Base-by-base conservation (phyloP, 805 yeast genomes). In the Candida qinlingensis region DNA sequence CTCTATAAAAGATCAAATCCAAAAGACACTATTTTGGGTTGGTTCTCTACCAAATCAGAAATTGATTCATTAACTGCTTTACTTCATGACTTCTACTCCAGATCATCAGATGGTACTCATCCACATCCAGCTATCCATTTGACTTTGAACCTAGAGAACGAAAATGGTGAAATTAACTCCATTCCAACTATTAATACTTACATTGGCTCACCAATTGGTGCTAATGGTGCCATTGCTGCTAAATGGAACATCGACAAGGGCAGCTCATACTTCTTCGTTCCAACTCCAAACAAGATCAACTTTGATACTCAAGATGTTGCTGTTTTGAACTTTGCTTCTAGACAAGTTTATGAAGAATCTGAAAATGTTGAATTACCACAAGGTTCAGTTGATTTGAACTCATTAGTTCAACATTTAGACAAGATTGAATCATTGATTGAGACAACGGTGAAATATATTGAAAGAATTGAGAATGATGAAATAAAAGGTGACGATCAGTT, bases 51-150 rank as follows among this genome's bases (percentile, higher is more conserved):
- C 13, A 70, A 73, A 42, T 70, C 76, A 19, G 73, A 72, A 55
- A 76, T 87, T 54, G 91, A 86, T 68, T 75, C 80, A 47, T 78
- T 84, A 64, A 80, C 90, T 11, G 87, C 87, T 8, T 74, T 87
- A 55, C 81, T 88, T 60, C 96, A 88, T 64, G 92, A 84, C 60
- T 84, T 87, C 62, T 88, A 84, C 70, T 72, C 81, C 37, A 81
- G 83, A 59, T 84, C 87, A 49, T 68, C 75, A 13, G 85, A 80
- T 60, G 80, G 89, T 51, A 81, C 89, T 4, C 77, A 63, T 62
- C 94, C 95, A 29, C 73, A 76, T 65, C 88, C 92, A 26, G 90
- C 94, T 42, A 76, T 89, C 53, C 89, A 87, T 66, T 70, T 89
- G 58, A 86, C 94, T 37, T 76, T 88, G 44, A 81, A 83, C 55